Evolutionary conservation across 2,329 filamentous ascomycete species (phyloP), one percentile per base, ranked within the genome.

Genomic region (Talaromyces sp.): DNA sequence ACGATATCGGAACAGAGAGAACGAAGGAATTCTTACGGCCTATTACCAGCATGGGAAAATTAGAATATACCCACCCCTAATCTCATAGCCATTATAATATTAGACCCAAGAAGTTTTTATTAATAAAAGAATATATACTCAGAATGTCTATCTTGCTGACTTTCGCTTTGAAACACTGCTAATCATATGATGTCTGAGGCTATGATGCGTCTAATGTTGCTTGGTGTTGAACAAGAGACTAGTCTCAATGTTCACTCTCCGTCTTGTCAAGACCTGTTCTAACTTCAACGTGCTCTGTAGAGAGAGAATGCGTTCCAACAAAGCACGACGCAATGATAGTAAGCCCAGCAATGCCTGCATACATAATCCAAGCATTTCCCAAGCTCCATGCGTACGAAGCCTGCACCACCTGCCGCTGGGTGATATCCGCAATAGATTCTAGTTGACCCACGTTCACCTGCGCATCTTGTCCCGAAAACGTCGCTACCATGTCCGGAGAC

Each of bases 321-420:
- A 62, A 62, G 25, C 22, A 39, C 47, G 49, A 54, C 17, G 39
- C 50, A 19, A 31, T 33, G 31, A 62, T 43, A 9, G 35, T 25
- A 35, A 62, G 15, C 10, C 61, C 61, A 5, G 61, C 61, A 15
- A 62, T 39, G 3, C 49, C 49, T n/a, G 50, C 25, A n/a, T 62
- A 62, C 61, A 62, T 9, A 33, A 62, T 62, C 61, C 61, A 62
- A 11, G 50, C 50, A 57, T 54, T 62, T 27, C 41, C 8, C 15
- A 62, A 33, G 15, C 47, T 56, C 49, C 50, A 57, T 3, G 47
- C 49, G 13, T 54, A 62, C 22, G 49, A 39, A 19, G 17, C 25
- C 50, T 57, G 47, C 35, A 57, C 61, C 9, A n/a, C 35, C n/a
- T 62, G 19, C 7, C 45, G 47, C 39, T 56, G 61, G 6, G 35